Evolutionary conservation across 176 grass and related monocot genomes (phyloP), one percentile per base, ranked within the genome.

Genomic region (Triticum timopheevii): DNA sequence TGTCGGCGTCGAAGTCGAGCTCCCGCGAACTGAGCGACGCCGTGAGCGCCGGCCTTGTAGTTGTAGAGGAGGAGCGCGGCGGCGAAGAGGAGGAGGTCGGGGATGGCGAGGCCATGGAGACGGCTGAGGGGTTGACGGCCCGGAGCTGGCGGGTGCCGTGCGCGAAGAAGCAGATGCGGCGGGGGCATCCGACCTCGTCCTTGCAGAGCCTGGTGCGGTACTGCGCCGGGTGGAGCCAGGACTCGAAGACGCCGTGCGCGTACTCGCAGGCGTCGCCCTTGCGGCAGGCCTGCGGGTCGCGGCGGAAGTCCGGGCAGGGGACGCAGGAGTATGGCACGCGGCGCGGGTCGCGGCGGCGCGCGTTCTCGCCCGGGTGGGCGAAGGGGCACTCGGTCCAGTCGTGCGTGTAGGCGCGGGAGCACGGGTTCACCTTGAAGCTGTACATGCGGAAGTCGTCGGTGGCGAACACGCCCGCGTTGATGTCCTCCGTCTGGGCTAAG

Each of bases 381-480:
- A 95, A 95, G 45, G 93, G 93, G 50, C 93, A 95, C 82, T 95
- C 93, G 0, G 93, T 95, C 93, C 93, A 95, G 78, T 95, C 93
- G 58, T 95, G 93, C 7, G 87, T 90, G 81, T 95, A 95, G 34
- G 93, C 93, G 38, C 93, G 87, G 8, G 87, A 88, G 90, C 93
- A 95, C 3, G 93, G 93, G 77, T 91, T 91, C 28, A 95, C 88
- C 85, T 95, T 95, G 87, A 95, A 95, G 54, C 90, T 84, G 76
- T 87, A 95, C 85, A 95, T 95, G 2, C 93, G 90, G 66, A 95
- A 95, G 13, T 95, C 93, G 24, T 95, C 93, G 0, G 90, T 88
- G 66, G 62, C 58, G 56, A 87, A 94, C 0, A 94, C 78, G 22
- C 90, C 90, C 2, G 76, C 83, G 76, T 95, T 95, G 33, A 95